Base-by-base conservation (phyloP, 495 filamentous ascomycete species). In the Ramalina intermedia region DNA sequence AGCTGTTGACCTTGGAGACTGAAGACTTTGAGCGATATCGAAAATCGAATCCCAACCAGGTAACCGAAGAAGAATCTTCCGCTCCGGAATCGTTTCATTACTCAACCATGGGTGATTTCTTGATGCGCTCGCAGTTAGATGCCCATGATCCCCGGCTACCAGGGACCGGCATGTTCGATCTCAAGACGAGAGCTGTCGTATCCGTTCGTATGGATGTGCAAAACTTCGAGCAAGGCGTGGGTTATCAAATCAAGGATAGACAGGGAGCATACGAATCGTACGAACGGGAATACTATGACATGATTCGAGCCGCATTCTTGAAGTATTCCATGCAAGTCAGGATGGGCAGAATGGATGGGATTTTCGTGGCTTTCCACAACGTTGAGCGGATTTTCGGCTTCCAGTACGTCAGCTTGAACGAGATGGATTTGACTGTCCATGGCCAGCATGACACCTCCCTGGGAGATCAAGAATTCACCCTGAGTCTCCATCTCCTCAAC, bases 311-410 rank as follows among this genome's bases (percentile, higher is more conserved):
- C 2, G 90, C 90, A 6, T 94, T 99, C 69, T 68, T 99, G 49
- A 96, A 96, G 58, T 99, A 99, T 61, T 94, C 88, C 5, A 71
- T 99, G 21, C 91, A 99, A 62, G 91, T 89, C 33, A 80, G 91
- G 20, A 87, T 96, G 72, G 91, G 91, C 24, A 80, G 93, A 18
- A 99, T 99, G 91, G 89, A 96, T 54, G 91, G 91, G 44, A 96
- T 96, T 43, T 96, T 96, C 56, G 85, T 96, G n/a, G 93, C 93
- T 12, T 96, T 80, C 62, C 91, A 99, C 66, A 99, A 99, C 57
- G 81, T 86, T 5, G 74, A 94, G 61, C 79, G 87, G 33, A 94
- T 99, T 39, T 99, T 99, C 60, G 91, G 91, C 0, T 99, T 99
- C 64, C 91, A 96, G 63, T 99, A 99, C 58, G 69, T 99, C 47